Base-by-base conservation (phyloP, 305 asterid species). In the Solanum hybrid region DNA sequence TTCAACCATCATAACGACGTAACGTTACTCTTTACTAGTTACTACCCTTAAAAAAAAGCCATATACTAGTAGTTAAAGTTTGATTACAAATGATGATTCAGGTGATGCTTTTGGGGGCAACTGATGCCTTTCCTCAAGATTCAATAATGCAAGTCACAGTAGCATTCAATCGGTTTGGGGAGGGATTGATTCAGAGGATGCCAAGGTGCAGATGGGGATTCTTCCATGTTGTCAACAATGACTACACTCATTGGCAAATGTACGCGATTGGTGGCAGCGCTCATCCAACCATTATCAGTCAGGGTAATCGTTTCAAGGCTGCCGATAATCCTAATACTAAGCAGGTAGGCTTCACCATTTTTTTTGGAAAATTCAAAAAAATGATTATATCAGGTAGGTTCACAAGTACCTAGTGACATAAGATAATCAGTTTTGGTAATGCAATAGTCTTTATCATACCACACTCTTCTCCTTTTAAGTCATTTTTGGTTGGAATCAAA, bases 171-270 rank as follows among this genome's bases (percentile, higher is more conserved):
- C 94, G 93, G 3, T 96, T 96, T 9, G 98, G 98, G 2, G 86
- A 91, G 89, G 97, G 98, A 27, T 91, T 93, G 93, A 89, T 95
- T 13, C 98, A 96, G 91, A 93, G 98, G 91, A 95, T 96, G 98
- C 98, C 98, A 1, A 93, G 98, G 93, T 94, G 96, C 91, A 83
- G 98, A 84, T 92, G 94, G 95, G 98, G 98, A 15, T 95, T 94
- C 92, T 91, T 94, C 91, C 98, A 95, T 79, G 90, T 96, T 38
- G 94, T 95, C 82, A 96, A 96, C 94, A 96, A 96, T 79, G 95
- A 95, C 91, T 94, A 94, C 91, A 57, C 92, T 32, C 93, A 92
- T 3, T 94, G 96, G 95, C 77, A 93, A 51, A 90, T 92, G 93
- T 94, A 94, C 17, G 96, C 96, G 87, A 93, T 94, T 51, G 95